Evolutionary conservation across 371 early-diverging fungal species (phyloP), one percentile per base, ranked within the genome.

Genomic region (Parasitella parasitica): DNA sequence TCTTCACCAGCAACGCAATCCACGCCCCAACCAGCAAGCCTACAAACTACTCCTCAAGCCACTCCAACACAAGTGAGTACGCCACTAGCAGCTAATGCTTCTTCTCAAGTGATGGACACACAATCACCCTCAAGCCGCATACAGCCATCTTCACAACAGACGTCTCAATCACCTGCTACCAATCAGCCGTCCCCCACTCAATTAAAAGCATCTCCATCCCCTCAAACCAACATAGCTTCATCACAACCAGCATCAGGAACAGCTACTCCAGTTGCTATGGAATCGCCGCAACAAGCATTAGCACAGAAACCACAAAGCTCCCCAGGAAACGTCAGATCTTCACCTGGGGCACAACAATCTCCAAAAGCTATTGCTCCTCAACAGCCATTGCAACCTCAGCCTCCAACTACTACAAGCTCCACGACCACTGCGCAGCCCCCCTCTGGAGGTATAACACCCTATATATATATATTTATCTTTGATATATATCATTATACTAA

Each of bases 401-500:
- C 52, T 28, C 13, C 1, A 2, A 24, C 6, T n/a, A 27, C 50
- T 9, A 30, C 26, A 50, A 30, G 50, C 9, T n/a, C n/a, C n/a
- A n/a, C n/a, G n/a, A n/a, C n/a, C n/a, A n/a, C 57, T 16, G 9
- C 54, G 26, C 20, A 22, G 11, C 43, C 57, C 11, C 28, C 57
- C 32, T 41, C 57, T 39, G 55, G 55, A 38, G 55, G 55, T 39
- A 39, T n/a, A n/a, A n/a, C n/a, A n/a, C n/a, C n/a, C n/a, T n/a
- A n/a, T n/a, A n/a, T n/a, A n/a, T n/a, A n/a, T n/a, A n/a, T n/a
- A n/a, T n/a, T n/a, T n/a, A 38, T 24, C 15, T 22, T 15, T 28
- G 5, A 49, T 24, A 24, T 37, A n/a, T 38, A 37, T 15, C 36
- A 3, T 9, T 22, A 32, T 32, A 32, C 0, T 4, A 3, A 32